Evolutionary conservation across 345 rosid genomes (phyloP), one percentile per base, ranked within the genome.

Genomic region (Brassica cretica): DNA sequence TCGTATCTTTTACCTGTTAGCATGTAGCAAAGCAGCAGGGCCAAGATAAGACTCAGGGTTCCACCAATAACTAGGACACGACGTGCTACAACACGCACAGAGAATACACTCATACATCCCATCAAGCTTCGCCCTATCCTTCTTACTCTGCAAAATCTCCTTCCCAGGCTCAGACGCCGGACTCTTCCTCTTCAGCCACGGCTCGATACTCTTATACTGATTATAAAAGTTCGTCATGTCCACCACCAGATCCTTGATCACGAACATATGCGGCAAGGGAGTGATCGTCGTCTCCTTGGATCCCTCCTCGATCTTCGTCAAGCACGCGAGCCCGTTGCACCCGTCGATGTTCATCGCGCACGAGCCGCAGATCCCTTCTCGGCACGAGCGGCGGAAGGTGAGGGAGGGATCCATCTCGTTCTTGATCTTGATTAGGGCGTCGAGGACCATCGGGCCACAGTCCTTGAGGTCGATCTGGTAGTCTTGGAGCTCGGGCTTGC

Each of bases 41-140:
- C 97, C 99, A 82, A 95, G 82, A 64, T 95, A 93, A 39, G 94
- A 84, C 66, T 95, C 99, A 12, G 99, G 98, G 66, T 93, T 95
- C 99, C 99, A 95, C 99, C 99, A 95, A 66, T 95, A 95, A 67
- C 99, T 95, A 9, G 99, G 99, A 82, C 97, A 95, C 5, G 98
- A 90, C 0, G 98, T 95, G 82, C 96, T 91, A 68, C 99, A 95
- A 77, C 99, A 95, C 35, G 98, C 96, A 71, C 99, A 95, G 10
- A 93, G 80, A 25, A 95, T 95, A 76, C 99, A 93, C 85, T 95
- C 99, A 30, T 95, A 95, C 99, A 91, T 95, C 83, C 97, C 99
- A 69, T 95, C 99, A 64, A 95, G 89, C 89, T 93, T 93, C 19
- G 92, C 86, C 73, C 98, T 86, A 68, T 95, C 92, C 75, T 90